phyloP scores from a whole-genome alignment of 2,329 filamentous ascomycete species.

The Monosporascus ibericus region DNA sequence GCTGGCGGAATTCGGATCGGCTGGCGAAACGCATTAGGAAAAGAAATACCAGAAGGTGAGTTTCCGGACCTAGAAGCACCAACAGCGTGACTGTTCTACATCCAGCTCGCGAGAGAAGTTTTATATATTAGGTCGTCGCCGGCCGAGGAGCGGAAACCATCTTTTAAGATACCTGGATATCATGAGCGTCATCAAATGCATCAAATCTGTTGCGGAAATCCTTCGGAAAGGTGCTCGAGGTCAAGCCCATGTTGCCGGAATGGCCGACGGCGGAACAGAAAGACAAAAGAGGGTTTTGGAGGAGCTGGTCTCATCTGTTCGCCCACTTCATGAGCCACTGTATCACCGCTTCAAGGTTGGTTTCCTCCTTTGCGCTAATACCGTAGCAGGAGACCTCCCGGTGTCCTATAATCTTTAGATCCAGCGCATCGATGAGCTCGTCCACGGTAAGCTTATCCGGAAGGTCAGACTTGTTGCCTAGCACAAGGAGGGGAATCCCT shows the following conservation, averaged over 20 bases:
- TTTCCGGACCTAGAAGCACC: conserved; percentile 12
- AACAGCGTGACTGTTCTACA: conserved; percentile 14
- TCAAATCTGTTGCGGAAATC: conserved; percentile 16
- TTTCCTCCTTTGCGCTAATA: conserved; percentile 98
- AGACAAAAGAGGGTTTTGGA: conserved; percentile 2
- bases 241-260: conserved; percentile 5
- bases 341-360: conserved; percentile 92
- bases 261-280: conserved; percentile 5
- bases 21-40: conserved; percentile 15
- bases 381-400: conserved; percentile 98
- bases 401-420: conserved; percentile 81
- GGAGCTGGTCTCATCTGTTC: conserved; percentile 50
- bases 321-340: conserved; percentile 94
- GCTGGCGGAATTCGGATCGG: conserved; percentile 14
- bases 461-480: conserved; percentile 96
- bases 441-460: conserved; percentile 88
- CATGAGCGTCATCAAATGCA: conserved; percentile 26
- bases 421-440: conserved; percentile 87
- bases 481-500: conserved; percentile 85
- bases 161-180: conserved; percentile 24
- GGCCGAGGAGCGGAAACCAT: conserved; percentile 20
- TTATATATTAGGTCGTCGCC: conserved; percentile 29
- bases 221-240: conserved; percentile 4
- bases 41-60: conserved; percentile 15
- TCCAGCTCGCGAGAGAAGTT: conserved; percentile 26